Evolutionary conservation across 352 stramenopile genomes (phyloP).

Genomic region (Pythium aphanidermatum): DNA sequence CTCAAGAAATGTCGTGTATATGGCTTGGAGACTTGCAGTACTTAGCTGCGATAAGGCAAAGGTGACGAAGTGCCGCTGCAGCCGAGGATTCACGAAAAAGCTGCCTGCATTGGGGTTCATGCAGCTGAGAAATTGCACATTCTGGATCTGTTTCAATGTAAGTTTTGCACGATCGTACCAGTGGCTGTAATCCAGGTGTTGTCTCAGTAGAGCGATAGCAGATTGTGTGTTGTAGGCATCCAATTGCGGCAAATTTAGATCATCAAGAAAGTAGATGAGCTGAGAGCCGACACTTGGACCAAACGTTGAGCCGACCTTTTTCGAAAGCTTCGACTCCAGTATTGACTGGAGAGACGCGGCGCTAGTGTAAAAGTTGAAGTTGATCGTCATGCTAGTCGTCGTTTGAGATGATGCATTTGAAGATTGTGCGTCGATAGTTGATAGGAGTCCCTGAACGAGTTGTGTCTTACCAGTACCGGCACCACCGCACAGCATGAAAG

Average conservation of each 20-base stretch:
- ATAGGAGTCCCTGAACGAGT: constrained; percentile 84
- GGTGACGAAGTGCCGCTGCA: constrained; percentile 95
- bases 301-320: constrained; percentile 84
- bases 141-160: constrained; percentile 88
- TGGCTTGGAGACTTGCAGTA: constrained; percentile 83
- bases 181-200: constrained; percentile 94
- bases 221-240: constrained; percentile 94
- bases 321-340: constrained; percentile 85
- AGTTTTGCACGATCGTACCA: constrained; percentile 94
- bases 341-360: constrained; percentile 63
- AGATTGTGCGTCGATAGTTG: constrained; percentile 31
- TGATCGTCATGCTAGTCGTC: constrained; percentile 61
- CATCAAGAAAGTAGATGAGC: constrained; percentile 95
- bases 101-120: constrained; percentile 95
- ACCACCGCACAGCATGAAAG: constrained; percentile 92
- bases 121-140: constrained; percentile 93
- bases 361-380: constrained; percentile 86
- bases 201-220: constrained; percentile 89
- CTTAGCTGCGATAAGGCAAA: constrained; percentile 91
- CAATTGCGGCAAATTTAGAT: constrained; percentile 93
- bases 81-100: constrained; percentile 90
- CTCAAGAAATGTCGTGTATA: constrained; percentile 95
- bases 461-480: constrained; percentile 94
- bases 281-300: constrained; percentile 73
- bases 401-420: constrained; percentile 16